Percentiles rank a stretch among this genome's conserved stretches.
These are phyloP conservation scores for Phaeophleospora eucalypticola DNA, from an alignment of 2,329 filamentous ascomycete genomes.

Conservation along the genomic window DNA sequence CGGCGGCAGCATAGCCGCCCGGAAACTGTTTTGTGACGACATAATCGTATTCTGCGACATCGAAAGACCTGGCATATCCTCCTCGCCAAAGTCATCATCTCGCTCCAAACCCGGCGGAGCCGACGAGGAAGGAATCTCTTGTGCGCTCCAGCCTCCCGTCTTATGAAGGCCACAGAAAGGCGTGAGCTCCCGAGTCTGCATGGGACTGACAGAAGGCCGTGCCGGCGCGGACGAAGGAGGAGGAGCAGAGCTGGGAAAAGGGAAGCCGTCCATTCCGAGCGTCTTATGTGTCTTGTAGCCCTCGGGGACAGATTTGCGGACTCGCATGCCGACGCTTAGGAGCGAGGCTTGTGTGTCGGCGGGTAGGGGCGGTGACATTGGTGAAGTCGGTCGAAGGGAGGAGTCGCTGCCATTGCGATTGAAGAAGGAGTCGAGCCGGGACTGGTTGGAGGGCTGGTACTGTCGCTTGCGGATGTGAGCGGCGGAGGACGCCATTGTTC, in stretches of 20 bases:
- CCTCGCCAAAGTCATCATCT: conserved; percentile 6
- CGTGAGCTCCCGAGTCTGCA: conserved; percentile 56
- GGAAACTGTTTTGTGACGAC: conserved; percentile 39
- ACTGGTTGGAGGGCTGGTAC: conserved; percentile 38
- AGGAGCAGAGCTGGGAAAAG: conserved; percentile 23
- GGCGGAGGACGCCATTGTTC: conserved; percentile 8
- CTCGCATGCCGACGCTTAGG: conserved; percentile 88
- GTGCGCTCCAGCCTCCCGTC: conserved; percentile 63
- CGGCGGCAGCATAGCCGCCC: conserved; percentile 3
- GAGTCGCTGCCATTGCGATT: conserved; percentile 20
- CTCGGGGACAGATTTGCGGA: conserved; percentile 88
- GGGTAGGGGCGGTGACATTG: conserved; percentile 54
- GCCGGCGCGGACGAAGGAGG: conserved; percentile 33
- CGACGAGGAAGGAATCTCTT: conserved; percentile 39
- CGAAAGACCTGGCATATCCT: conserved; percentile 20
- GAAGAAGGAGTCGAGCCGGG: conserved; percentile 43
- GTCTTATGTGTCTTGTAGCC: conserved; percentile 77
- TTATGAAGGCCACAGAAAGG: conserved; percentile 80
- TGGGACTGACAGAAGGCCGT: conserved; percentile 16
- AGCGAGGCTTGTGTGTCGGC: conserved; percentile 71
- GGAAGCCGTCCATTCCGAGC: conserved; percentile 20
- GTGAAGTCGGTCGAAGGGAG: conserved; percentile 5
- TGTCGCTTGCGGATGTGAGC: conserved; percentile 39
- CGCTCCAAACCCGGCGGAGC: conserved; percentile 20
- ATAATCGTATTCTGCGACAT: conserved; percentile 36